These are phyloP conservation scores for Aspergillus brasiliensis DNA, from an alignment of 2,329 filamentous ascomycete species.

Conservation along the genomic window DNA sequence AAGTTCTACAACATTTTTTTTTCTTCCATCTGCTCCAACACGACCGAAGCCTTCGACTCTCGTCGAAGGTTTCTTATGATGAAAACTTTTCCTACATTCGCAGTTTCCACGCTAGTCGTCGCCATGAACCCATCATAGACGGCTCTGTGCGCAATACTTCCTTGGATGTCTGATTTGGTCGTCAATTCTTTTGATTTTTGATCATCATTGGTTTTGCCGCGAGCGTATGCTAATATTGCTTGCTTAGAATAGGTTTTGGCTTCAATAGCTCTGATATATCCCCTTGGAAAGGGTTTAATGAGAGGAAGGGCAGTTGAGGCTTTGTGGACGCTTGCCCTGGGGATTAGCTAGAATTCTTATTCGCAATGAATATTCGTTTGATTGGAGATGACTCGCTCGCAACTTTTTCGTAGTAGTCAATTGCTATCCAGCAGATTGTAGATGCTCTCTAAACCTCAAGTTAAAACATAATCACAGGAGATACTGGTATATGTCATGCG, in stretches of 20 bases:
- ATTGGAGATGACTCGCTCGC: not conserved
- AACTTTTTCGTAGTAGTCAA: not conserved
- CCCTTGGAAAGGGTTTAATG: too few relatives aligned
- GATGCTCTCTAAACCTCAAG: too few relatives aligned
- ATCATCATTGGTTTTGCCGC: slow-evolving; percentile 18
- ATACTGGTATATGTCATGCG: too few relatives aligned
- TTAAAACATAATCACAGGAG: too few relatives aligned
- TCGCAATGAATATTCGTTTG: not conserved
- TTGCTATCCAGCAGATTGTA: too few relatives aligned
- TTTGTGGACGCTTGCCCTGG: too few relatives aligned
- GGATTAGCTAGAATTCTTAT: not conserved
- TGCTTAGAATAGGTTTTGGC: not conserved
- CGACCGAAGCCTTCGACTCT: slow-evolving; percentile 22
- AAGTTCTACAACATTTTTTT: slow-evolving; percentile 3
- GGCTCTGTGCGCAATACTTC: slow-evolving; percentile 41
- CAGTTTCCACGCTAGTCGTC: slow-evolving; percentile 45
- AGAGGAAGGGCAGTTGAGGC: not conserved
- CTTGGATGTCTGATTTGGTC: slow-evolving; percentile 40
- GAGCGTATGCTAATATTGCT: slow-evolving; percentile 11
- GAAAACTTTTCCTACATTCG: slow-evolving; percentile 48
- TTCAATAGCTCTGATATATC: not conserved
- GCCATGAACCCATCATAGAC: slow-evolving; percentile 39
- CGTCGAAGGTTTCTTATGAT: slow-evolving; percentile 35
- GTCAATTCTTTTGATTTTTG: slow-evolving; percentile 6
- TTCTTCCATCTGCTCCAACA: not conserved